Evolutionary conservation across 495 filamentous ascomycete species (phyloP).

Genomic region (Bathelium albidoporum): DNA sequence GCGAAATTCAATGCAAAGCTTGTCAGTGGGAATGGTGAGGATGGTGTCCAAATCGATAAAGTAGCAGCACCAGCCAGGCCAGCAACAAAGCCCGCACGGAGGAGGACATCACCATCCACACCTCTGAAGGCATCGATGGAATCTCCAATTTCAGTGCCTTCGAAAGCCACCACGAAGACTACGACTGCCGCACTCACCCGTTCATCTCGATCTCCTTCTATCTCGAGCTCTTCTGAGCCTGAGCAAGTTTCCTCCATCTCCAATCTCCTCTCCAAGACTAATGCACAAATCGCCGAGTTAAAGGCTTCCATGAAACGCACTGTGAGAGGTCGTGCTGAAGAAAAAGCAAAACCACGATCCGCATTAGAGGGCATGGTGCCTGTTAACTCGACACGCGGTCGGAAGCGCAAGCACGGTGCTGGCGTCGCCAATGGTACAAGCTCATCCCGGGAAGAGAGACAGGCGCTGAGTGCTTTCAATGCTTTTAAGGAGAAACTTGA

Average conservation of each 20-base stretch:
- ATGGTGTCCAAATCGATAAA: conserved; percentile 17
- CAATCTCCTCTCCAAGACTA: conserved; percentile 60
- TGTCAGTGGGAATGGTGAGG: conserved; percentile 47
- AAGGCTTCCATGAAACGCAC: conserved; percentile 89
- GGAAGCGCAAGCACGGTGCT: conserved; percentile 57
- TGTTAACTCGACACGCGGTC: conserved; percentile 63
- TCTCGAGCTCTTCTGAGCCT: conserved; percentile 25
- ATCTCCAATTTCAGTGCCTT: background rate
- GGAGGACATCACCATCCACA: conserved; percentile 35
- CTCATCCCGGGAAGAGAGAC: conserved; percentile 41
- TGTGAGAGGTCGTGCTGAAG: conserved; percentile 45
- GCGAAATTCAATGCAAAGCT: conserved; percentile 85
- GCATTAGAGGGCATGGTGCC: conserved; percentile 76
- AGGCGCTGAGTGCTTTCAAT: conserved; percentile 56
- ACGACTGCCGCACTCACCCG: conserved; percentile 1
- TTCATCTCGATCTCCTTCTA: conserved; percentile 7
- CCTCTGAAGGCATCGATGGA: conserved; percentile 8
- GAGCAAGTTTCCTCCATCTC: conserved; percentile 42
- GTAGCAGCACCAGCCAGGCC: no score
- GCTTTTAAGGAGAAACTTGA: conserved; percentile 74
- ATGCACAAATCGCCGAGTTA: conserved; percentile 81
- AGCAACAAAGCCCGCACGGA: conserved; percentile 12
- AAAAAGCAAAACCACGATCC: conserved; percentile 51
- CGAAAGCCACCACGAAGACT: conserved; percentile 6
- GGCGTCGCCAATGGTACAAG: conserved; percentile 25